Conservation (phyloP, 129 eudicot species). For the Escallonia rubra region DNA sequence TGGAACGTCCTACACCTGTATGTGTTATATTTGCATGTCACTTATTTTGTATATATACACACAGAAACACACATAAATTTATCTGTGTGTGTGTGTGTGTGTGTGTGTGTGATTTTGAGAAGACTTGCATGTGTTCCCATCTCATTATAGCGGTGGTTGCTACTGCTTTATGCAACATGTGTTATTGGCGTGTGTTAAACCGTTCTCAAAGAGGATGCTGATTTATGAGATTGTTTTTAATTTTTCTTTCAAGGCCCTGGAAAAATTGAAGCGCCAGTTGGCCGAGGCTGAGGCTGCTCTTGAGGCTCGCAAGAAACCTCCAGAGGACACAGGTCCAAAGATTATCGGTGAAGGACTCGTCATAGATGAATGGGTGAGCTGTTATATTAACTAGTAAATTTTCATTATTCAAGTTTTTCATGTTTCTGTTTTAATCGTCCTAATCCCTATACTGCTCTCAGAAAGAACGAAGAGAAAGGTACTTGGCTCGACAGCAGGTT, state of each 20-base stretch:
- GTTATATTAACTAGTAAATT: background rate
- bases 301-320: constrained; percentile 80
- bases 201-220: constrained; percentile 2
- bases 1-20: constrained; percentile 69
- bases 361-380: constrained; percentile 93
- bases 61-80: too few relatives aligned
- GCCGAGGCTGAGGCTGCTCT: constrained; percentile 90
- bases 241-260: constrained; percentile 51
- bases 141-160: background rate
- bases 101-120: background rate
- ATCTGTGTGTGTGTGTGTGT: background rate
- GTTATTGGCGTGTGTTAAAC: background rate
- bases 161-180: background rate
- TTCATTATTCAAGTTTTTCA: background rate
- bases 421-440: background rate
- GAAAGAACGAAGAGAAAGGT: constrained; percentile 97
- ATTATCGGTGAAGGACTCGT: constrained; percentile 85
- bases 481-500: constrained; percentile 84
- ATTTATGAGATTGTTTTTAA: background rate
- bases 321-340: constrained; percentile 74
- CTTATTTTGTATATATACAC: background rate
- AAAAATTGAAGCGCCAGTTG: constrained; percentile 66
- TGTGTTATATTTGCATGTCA: constrained; percentile 7
- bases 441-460: constrained; percentile 15
- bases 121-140: background rate